A percentile compares a stretch with the other conserved stretches of the same genome.
These are phyloP conservation scores for Seiridium unicorne DNA, from an alignment of 2,329 filamentous ascomycete genomes.

Conservation along the genomic window DNA sequence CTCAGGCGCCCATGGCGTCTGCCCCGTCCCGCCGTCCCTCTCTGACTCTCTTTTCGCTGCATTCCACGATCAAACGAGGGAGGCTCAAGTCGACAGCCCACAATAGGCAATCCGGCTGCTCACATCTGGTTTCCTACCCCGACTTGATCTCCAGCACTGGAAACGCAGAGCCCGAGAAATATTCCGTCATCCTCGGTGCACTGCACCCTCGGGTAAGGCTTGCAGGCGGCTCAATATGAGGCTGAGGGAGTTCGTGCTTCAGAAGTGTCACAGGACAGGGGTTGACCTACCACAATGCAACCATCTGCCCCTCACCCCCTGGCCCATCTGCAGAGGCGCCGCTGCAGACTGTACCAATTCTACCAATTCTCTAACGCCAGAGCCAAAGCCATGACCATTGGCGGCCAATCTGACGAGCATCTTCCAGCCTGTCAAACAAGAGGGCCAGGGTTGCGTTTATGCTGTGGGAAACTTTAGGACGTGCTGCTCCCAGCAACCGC, in stretches of 20 bases:
- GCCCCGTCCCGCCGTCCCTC: no score
- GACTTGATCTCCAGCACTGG: neutral
- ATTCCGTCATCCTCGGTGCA: neutral
- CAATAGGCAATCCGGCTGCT: no score
- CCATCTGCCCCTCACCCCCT: slow-evolving; percentile 3
- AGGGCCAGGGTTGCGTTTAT: slow-evolving; percentile 9
- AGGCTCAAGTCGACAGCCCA: no score
- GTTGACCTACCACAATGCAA: slow-evolving; percentile 7
- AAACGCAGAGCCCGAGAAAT: neutral
- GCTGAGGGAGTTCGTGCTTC: slow-evolving; percentile 15
- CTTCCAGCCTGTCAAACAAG: slow-evolving; percentile 17
- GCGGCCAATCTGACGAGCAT: slow-evolving; percentile 17
- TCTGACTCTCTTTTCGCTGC: no score
- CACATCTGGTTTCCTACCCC: no score
- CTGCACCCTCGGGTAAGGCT: neutral
- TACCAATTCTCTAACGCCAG: slow-evolving; percentile 8
- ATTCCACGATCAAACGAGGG: no score
- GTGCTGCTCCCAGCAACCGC: slow-evolving; percentile 1
- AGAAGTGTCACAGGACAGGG: slow-evolving; percentile 15
- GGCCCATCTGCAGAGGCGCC: neutral
- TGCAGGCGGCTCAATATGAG: slow-evolving; percentile 5
- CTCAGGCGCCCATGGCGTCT: neutral
- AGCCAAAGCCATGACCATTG: neutral
- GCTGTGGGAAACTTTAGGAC: neutral
- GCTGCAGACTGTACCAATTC: slow-evolving; percentile 1